A percentile compares a stretch with the other conserved stretches of the same genome.
phyloP scores from a whole-genome alignment of 495 filamentous ascomycete genomes.

The Xylaria venustula region DNA sequence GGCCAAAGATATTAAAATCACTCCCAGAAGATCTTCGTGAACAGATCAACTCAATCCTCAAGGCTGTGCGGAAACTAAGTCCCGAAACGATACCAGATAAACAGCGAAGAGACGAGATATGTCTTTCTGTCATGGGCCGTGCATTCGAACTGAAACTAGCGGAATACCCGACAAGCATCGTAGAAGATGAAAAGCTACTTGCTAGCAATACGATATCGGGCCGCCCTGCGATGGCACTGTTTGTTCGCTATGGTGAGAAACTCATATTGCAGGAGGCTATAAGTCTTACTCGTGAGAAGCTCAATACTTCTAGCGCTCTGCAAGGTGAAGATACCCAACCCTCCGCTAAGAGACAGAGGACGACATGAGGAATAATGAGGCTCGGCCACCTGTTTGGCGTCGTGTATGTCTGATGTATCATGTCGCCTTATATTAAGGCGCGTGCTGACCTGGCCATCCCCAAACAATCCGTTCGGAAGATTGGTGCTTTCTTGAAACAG shows the following conservation, averaged over 20 bases:
- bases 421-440: too few relatives aligned
- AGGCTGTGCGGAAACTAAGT: constrained; percentile 40
- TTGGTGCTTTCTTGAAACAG: too few relatives aligned
- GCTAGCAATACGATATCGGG: constrained; percentile 24
- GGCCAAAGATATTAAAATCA: constrained; percentile 29
- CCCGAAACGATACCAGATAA: constrained; percentile 37
- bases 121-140: constrained; percentile 37
- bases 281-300: constrained; percentile 31
- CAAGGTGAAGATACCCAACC: constrained; percentile 34
- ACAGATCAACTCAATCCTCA: constrained; percentile 40
- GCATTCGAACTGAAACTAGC: constrained; percentile 43
- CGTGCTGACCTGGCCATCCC: too few relatives aligned
- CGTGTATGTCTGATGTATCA: too few relatives aligned
- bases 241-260: constrained; percentile 82
- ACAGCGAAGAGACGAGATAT: constrained; percentile 35
- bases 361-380: constrained; percentile 21
- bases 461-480: too few relatives aligned
- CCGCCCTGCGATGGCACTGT: constrained; percentile 64
- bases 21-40: constrained; percentile 38
- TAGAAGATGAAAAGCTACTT: constrained; percentile 61
- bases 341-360: constrained; percentile 39
- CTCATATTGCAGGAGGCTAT: constrained; percentile 56
- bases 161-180: constrained; percentile 63
- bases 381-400: background rate
- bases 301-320: constrained; percentile 31